A percentile compares a stretch with the other conserved stretches of the same genome.
phyloP scores from a whole-genome alignment of 73 alveolate genomes.

The Blepharisma japonicum region DNA sequence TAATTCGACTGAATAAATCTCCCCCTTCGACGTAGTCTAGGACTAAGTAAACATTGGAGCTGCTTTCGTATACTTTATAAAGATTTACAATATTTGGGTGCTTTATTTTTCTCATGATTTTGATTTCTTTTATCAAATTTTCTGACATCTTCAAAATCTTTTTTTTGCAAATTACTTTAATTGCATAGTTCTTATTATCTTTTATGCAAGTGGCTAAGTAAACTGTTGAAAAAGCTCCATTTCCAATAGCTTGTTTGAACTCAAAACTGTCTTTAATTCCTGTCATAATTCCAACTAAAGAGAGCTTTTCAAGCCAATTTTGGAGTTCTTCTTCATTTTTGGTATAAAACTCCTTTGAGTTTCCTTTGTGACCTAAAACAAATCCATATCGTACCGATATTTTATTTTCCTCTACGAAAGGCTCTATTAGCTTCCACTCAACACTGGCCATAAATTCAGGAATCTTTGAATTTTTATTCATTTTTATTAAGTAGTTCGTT shows the following conservation, averaged over 20 bases:
- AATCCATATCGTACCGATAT: too few relatives aligned
- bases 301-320: not conserved
- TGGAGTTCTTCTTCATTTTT: not conserved
- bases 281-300: not conserved
- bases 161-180: slow-evolving; percentile 34
- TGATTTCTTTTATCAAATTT: slow-evolving; percentile 50
- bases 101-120: slow-evolving; percentile 60
- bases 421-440: too few relatives aligned
- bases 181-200: slow-evolving; percentile 29
- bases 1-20: slow-evolving; percentile 44
- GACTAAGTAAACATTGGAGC: slow-evolving; percentile 52
- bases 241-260: slow-evolving; percentile 29
- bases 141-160: slow-evolving; percentile 4
- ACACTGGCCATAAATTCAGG: too few relatives aligned
- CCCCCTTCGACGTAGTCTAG: slow-evolving; percentile 65
- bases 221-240: not conserved
- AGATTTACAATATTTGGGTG: slow-evolving; percentile 70
- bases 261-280: not conserved
- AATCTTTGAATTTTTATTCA: too few relatives aligned
- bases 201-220: slow-evolving; percentile 15
- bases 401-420: too few relatives aligned
- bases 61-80: slow-evolving; percentile 70
- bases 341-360: not conserved
- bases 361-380: too few relatives aligned
- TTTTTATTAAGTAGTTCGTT: too few relatives aligned